Conservation (phyloP, 179 eudicot genomes). For the Gypsophila paniculata region DNA sequence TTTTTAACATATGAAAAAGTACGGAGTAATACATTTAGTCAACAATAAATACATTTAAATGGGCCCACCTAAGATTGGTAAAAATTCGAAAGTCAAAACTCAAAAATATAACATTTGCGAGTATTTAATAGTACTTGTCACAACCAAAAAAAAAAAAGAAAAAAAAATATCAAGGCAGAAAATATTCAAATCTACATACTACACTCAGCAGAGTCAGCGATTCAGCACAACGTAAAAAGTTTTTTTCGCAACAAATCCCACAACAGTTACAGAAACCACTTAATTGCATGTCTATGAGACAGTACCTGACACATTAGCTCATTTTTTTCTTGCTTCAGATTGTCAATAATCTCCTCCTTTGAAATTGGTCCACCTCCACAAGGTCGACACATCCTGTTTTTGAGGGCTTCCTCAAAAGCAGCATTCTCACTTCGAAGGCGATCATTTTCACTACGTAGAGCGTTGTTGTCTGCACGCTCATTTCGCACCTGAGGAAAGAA, state of each 20-base stretch:
- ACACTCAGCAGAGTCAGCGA: background rate
- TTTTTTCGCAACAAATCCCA: background rate
- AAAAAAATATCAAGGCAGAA: background rate
- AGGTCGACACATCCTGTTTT: conserved; percentile 50
- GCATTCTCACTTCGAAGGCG: conserved; percentile 54
- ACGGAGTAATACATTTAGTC: background rate
- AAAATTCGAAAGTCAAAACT: background rate
- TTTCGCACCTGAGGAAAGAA: conserved; percentile 42
- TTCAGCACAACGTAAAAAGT: background rate
- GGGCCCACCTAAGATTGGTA: background rate
- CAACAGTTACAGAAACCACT: background rate
- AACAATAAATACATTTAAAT: background rate
- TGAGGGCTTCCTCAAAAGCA: conserved; percentile 50
- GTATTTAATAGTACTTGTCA: background rate
- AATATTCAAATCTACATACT: background rate
- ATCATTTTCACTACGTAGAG: conserved; percentile 53
- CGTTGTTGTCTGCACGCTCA: conserved; percentile 50
- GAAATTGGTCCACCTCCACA: conserved; percentile 57
- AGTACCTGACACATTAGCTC: conserved; percentile 58
- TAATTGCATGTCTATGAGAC: background rate
- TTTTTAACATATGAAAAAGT: background rate
- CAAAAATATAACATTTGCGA: background rate
- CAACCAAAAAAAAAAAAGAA: background rate
- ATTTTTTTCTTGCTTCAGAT: conserved; percentile 50
- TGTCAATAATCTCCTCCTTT: conserved; percentile 35